These are phyloP conservation scores for Clarkia xantiana DNA, from an alignment of 345 rosid species.

Conservation along the genomic window DNA sequence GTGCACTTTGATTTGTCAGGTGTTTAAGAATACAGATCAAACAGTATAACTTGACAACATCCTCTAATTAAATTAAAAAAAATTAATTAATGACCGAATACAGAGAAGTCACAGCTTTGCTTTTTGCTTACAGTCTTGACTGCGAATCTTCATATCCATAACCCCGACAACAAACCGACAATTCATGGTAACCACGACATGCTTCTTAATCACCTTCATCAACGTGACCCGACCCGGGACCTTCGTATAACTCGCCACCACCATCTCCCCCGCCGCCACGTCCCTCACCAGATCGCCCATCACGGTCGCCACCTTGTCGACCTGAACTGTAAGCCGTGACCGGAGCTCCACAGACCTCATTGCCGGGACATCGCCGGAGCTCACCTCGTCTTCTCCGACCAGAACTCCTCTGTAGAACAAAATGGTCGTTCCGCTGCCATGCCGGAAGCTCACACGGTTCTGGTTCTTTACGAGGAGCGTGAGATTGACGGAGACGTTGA, in stretches of 20 bases:
- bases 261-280: constrained; percentile 20
- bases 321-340: constrained; percentile 25
- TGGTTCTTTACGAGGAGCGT: constrained; percentile 22
- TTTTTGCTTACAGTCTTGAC: constrained; percentile 26
- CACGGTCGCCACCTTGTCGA: constrained; percentile 20
- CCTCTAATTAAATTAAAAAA: too few species aligned
- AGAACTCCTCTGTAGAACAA: constrained; percentile 17
- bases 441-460: constrained; percentile 32
- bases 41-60: too few species aligned
- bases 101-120: constrained; percentile 20
- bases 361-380: constrained; percentile 28
- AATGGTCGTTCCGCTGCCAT: constrained; percentile 23
- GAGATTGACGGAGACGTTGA: constrained; percentile 35
- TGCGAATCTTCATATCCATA: constrained; percentile 22
- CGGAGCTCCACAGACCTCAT: constrained; percentile 16
- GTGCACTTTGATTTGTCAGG: too few species aligned
- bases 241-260: constrained; percentile 20
- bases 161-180: constrained; percentile 26
- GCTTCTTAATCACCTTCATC: constrained; percentile 27
- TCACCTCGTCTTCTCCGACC: constrained; percentile 32
- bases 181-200: constrained; percentile 17
- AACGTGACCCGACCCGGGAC: constrained; percentile 40
- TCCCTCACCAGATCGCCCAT: constrained; percentile 18
- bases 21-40: too few species aligned
- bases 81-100: too few species aligned